Percentiles rank a stretch among this genome's conserved stretches.
phyloP scores from a whole-genome alignment of 495 filamentous ascomycete species.

The Aspergillus panamensis region DNA sequence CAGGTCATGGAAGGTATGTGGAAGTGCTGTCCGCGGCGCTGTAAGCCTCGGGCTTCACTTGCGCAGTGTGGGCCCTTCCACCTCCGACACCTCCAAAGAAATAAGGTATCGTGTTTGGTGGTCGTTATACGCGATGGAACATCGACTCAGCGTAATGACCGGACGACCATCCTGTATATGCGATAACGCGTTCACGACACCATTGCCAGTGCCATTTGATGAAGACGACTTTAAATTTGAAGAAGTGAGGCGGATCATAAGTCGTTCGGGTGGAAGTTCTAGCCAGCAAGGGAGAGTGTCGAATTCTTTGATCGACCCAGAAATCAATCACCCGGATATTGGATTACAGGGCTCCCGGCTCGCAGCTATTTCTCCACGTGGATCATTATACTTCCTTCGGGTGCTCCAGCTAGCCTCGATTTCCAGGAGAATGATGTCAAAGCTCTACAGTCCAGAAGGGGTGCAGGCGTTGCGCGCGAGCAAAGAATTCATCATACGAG shows the following conservation, averaged over 20 bases:
- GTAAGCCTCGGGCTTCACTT: conserved; percentile 60
- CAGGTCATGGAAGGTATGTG: conserved; percentile 60
- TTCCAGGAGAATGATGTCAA: conserved; percentile 47
- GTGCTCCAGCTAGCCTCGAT: conserved; percentile 48
- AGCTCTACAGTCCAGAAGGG: conserved; percentile 56
- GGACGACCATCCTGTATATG: conserved; percentile 57
- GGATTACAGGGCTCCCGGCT: conserved; percentile 23
- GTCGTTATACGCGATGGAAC: conserved; percentile 56
- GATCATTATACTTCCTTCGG: conserved; percentile 50
- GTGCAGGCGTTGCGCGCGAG: conserved; percentile 50
- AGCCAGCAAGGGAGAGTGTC: conserved; percentile 24
- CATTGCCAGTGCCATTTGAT: conserved; percentile 52
- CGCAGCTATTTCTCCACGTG: conserved; percentile 34
- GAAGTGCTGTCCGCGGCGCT: conserved; percentile 54
- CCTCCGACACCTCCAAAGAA: conserved; percentile 52
- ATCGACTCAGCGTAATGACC: conserved; percentile 54
- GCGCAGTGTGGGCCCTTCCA: conserved; percentile 47
- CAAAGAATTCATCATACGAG: conserved; percentile 39
- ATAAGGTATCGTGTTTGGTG: conserved; percentile 60
- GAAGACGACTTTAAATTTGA: conserved; percentile 45
- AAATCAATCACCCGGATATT: conserved; percentile 18
- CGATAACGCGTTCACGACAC: conserved; percentile 51
- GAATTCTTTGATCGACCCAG: conserved; percentile 7
- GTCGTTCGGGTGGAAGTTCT: conserved; percentile 22
- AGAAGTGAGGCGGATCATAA: conserved; percentile 34